These are phyloP conservation scores for Corynespora cassiicola DNA, from an alignment of 2,329 filamentous ascomycete species.

Conservation along the genomic window DNA sequence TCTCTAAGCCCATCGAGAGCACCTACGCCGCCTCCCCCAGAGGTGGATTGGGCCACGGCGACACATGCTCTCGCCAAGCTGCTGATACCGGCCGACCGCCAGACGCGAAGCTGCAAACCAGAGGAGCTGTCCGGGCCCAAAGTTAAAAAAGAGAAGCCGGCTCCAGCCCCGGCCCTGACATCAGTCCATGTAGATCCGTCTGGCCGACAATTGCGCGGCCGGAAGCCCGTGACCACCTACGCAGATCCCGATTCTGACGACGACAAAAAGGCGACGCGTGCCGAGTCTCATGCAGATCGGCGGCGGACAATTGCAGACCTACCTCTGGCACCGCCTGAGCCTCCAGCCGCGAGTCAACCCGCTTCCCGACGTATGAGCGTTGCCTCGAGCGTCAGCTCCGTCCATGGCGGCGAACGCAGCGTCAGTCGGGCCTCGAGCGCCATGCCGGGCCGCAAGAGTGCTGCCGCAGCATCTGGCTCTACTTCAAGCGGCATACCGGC, in stretches of 20 bases:
- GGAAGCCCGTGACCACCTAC: constrained; percentile 63
- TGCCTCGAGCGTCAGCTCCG: constrained; percentile 51
- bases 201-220: constrained; percentile 72
- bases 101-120: constrained; percentile 76
- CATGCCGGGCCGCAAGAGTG: constrained; percentile 46
- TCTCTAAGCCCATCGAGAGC: constrained; percentile 48
- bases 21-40: constrained; percentile 74
- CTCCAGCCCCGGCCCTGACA: constrained; percentile 39
- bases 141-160: constrained; percentile 61
- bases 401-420: constrained; percentile 36
- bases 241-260: constrained; percentile 57
- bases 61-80: constrained; percentile 81
- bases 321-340: constrained; percentile 29
- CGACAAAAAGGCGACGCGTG: constrained; percentile 29
- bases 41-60: constrained; percentile 86
- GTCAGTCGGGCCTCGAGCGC: constrained; percentile 44
- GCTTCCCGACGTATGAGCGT: constrained; percentile 52
- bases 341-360: constrained; percentile 24
- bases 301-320: constrained; percentile 51
- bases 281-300: constrained; percentile 35
- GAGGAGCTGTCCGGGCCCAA: constrained; percentile 74
- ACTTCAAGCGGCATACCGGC: constrained; percentile 52
- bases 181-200: constrained; percentile 52
- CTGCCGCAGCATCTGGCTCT: constrained; percentile 22
- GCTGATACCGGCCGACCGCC: constrained; percentile 77